Evolutionary conservation across 2,329 filamentous ascomycete genomes (phyloP).

Genomic region (Lecanicillium sp.): DNA sequence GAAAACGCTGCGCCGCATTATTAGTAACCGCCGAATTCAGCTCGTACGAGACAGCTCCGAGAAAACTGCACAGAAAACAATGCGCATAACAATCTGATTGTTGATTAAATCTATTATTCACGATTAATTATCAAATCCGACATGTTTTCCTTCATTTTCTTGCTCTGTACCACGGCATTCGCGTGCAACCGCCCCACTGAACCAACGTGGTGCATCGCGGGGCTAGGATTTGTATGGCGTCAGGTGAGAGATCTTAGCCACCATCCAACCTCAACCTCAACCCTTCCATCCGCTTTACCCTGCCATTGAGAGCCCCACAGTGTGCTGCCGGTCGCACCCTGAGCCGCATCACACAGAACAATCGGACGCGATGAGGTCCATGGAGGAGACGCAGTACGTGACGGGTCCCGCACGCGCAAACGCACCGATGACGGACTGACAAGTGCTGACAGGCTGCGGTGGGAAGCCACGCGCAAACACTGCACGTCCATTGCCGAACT

Average conservation of each 20-base stretch:
- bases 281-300: not conserved
- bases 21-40: too few species aligned
- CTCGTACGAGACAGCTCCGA: too few species aligned
- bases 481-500: conserved; percentile 55
- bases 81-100: too few species aligned
- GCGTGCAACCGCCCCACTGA: too few species aligned
- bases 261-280: too few species aligned
- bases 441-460: conserved; percentile 51
- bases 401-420: not conserved
- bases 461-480: conserved; percentile 57
- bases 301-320: not conserved
- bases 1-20: too few species aligned
- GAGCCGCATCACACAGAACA: not conserved
- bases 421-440: conserved; percentile 18
- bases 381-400: conserved; percentile 34
- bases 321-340: not conserved
- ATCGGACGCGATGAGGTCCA: conserved; percentile 27
- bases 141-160: too few species aligned
- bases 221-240: conserved; percentile 3
- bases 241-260: conserved; percentile 9
- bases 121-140: too few species aligned
- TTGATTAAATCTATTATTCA: too few species aligned
- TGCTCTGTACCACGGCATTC: too few species aligned
- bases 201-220: conserved; percentile 1
- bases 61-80: too few species aligned